Evolutionary conservation across 768 basidiomycete genomes (phyloP).

Genomic region (Candolleomyces aberdarensis): DNA sequence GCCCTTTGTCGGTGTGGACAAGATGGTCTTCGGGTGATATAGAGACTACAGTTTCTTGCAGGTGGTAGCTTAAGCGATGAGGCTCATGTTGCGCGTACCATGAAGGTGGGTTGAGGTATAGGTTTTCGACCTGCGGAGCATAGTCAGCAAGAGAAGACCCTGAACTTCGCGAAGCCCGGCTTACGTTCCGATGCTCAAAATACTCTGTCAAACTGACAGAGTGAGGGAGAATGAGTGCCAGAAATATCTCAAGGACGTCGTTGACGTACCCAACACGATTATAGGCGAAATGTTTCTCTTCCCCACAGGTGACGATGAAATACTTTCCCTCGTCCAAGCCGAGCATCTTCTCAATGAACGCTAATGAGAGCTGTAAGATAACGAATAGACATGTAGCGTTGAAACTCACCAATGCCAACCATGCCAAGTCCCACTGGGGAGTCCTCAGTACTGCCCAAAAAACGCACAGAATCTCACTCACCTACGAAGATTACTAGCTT

Average conservation of each 20-base stretch:
- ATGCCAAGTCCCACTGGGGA: conserved; percentile 54
- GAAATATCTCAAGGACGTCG: conserved; percentile 5
- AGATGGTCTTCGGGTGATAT: conserved; percentile 36
- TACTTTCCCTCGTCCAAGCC: conserved; percentile 50
- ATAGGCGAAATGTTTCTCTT: conserved; percentile 52
- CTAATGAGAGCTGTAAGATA: conserved; percentile 20
- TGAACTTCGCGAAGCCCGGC: not conserved
- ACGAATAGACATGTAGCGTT: not conserved
- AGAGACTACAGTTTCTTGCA: conserved; percentile 43
- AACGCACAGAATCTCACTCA: conserved; percentile 7
- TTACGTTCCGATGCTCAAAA: conserved; percentile 51
- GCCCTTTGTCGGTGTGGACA: conserved; percentile 45
- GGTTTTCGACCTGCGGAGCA: conserved; percentile 40
- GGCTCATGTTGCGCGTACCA: conserved; percentile 64
- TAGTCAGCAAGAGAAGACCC: not conserved
- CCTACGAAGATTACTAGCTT: conserved; percentile 26
- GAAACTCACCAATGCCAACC: conserved; percentile 51
- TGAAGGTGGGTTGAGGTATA: conserved; percentile 52
- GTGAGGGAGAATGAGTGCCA: not conserved
- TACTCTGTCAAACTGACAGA: conserved; percentile 47
- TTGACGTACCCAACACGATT: conserved; percentile 45
- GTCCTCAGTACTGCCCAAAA: conserved; percentile 9
- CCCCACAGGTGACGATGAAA: conserved; percentile 57
- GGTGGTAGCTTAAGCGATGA: conserved; percentile 49
- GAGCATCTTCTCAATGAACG: conserved; percentile 70